phyloP scores from a whole-genome alignment of 2,329 filamentous ascomycete genomes.

The Colletotrichum neosansevieriae region DNA sequence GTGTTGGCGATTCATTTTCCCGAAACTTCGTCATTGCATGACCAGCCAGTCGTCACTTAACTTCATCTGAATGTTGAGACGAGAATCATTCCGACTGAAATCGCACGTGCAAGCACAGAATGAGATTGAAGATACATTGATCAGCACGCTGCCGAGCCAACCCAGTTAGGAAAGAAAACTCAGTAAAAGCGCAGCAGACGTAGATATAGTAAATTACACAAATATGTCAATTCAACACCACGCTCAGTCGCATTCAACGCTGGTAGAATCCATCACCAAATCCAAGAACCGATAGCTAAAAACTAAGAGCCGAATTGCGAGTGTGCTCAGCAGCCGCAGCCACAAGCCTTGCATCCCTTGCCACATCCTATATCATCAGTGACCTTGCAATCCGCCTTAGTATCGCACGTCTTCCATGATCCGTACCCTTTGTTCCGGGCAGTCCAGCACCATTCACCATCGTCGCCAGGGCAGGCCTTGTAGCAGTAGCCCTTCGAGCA shows the following conservation, averaged over 20 bases:
- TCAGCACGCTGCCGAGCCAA: background rate
- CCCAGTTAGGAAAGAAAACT: background rate
- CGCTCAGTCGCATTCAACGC: background rate
- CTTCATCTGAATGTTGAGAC: background rate
- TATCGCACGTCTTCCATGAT: background rate
- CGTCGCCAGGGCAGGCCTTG: background rate
- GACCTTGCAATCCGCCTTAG: conserved; percentile 7
- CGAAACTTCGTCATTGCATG: background rate
- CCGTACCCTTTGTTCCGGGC: conserved; percentile 12
- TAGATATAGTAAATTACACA: background rate
- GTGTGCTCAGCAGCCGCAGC: conserved; percentile 6
- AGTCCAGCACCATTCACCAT: conserved; percentile 20
- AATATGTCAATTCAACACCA: background rate
- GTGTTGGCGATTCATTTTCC: too few species aligned
- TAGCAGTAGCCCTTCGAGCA: conserved; percentile 16
- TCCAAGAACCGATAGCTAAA: background rate
- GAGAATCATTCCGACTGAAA: background rate
- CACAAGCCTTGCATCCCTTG: conserved; percentile 11
- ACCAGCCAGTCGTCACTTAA: background rate
- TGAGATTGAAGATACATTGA: background rate
- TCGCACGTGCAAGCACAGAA: background rate
- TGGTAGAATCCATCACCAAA: background rate
- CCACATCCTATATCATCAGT: background rate
- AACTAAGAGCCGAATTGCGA: background rate
- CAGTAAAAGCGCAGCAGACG: background rate